Conservation (phyloP, 768 basidiomycete species). For the Hysterangium stoloniferum region DNA sequence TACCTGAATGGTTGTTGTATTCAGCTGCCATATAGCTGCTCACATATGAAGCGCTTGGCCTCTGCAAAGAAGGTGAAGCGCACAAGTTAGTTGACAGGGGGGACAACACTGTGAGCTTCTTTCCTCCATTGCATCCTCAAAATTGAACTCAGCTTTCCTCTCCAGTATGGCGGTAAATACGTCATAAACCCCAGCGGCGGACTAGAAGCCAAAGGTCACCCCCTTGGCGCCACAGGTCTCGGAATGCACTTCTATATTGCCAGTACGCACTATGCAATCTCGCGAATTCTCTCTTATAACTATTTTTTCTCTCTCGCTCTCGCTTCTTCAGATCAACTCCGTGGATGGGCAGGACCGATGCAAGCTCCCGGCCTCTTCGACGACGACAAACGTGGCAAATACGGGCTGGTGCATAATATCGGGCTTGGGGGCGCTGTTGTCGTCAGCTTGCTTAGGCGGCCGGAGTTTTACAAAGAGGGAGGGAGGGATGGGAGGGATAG, state of each 20-base stretch:
- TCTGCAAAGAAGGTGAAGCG: slow-evolving; percentile 59
- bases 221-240: slow-evolving; percentile 73
- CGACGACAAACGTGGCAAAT: slow-evolving; percentile 63
- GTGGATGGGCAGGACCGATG: slow-evolving; percentile 75
- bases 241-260: slow-evolving; percentile 86
- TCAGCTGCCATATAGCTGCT: slow-evolving; percentile 46
- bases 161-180: slow-evolving; percentile 74
- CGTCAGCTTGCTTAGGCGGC: slow-evolving; percentile 65
- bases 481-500: slow-evolving; percentile 60
- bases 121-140: background rate
- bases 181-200: slow-evolving; percentile 83
- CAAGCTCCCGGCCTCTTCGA: slow-evolving; percentile 68
- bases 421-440: slow-evolving; percentile 78
- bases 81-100: slow-evolving; percentile 65
- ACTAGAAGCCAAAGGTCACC: slow-evolving; percentile 84
- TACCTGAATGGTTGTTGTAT: background rate
- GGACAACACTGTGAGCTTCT: slow-evolving; percentile 62
- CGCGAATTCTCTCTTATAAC: background rate
- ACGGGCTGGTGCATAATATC: slow-evolving; percentile 75
- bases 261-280: slow-evolving; percentile 36
- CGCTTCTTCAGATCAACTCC: slow-evolving; percentile 14
- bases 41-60: slow-evolving; percentile 72
- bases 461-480: slow-evolving; percentile 65
- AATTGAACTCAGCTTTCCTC: background rate
- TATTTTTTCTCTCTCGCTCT: slow-evolving; percentile 5